phyloP scores from a whole-genome alignment of 192 early-diverging fungal genomes.

The Mortierella hygrophila region DNA sequence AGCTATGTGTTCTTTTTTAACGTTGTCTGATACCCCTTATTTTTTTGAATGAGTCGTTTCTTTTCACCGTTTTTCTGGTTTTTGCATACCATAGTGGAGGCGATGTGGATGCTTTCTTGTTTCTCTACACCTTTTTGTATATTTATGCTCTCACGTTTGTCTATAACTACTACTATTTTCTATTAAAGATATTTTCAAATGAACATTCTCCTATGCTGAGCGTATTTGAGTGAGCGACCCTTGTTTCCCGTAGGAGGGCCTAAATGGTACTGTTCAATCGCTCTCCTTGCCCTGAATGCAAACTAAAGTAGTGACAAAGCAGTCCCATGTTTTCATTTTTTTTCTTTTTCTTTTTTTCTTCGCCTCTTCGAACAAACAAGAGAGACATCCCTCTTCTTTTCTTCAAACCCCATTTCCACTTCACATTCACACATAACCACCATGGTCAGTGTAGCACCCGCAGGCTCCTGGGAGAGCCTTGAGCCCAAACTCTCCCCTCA shows the following conservation, averaged over 20 bases:
- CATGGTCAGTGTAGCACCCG: slow-evolving; percentile 59
- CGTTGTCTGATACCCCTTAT: neutral
- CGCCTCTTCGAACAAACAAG: neutral
- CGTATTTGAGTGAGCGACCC: too few relatives aligned
- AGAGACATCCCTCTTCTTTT: neutral
- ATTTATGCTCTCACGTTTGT: slow-evolving; percentile 6
- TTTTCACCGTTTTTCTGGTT: neutral
- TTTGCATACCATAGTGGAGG: neutral
- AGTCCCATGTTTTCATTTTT: slow-evolving; percentile 10
- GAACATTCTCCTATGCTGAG: neutral
- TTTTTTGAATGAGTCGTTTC: neutral
- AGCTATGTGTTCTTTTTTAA: neutral
- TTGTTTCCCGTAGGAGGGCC: too few relatives aligned
- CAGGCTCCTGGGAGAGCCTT: slow-evolving; percentile 74
- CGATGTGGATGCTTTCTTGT: slow-evolving; percentile 3
- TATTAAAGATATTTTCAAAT: neutral
- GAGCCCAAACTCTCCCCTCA: slow-evolving; percentile 68
- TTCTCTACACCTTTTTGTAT: neutral
- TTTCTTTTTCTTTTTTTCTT: slow-evolving; percentile 15
- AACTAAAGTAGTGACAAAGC: neutral
- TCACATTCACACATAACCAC: neutral
- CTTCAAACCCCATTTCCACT: neutral
- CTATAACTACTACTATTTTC: neutral
- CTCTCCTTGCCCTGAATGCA: too few relatives aligned
- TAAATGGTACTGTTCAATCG: too few relatives aligned